Base-by-base conservation (phyloP, 306 rosid genomes). In the Fragaria ananassa region DNA sequence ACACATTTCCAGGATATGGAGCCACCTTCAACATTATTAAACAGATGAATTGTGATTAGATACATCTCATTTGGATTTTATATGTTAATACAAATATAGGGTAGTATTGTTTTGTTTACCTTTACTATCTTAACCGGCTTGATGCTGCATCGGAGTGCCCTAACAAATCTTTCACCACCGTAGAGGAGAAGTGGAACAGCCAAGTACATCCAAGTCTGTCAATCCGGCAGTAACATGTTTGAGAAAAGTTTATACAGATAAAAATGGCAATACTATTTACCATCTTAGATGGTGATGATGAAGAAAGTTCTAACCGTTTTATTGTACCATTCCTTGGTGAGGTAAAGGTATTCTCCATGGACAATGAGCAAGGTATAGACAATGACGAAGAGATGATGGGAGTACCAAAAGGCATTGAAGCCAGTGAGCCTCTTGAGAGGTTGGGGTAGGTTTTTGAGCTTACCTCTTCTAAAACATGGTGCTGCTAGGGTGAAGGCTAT, bases 331-430 rank as follows among this genome's bases (percentile, higher is more conserved):
- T 89, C 83, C 82, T 82, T 78, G 18, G 80, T 50, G 82, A 85
- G 74, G 87, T 82, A 89, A 63, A 89, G 87, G 71, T 84, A 75
- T 76, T 76, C 41, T 46, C 93, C 93, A 71, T 89, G 93, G 54
- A 89, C 77, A 77, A 89, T 75, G 74, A 89, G 80, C 71, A 86
- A 47, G 61, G 80, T 42, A 68, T 89, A 89, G 70, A 89, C 93
- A 80, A 87, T 37, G 71, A 89, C 47, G 81, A 89, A 89, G 72
- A 89, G 85, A 85, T 89, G 93, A 66, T 89, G 93, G 23, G 90
- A 87, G 75, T 89, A 89, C 93, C 93, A 89, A 75, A 89, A 89
- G 39, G 93, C 88, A 66, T 89, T 89, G 87, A 87, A 89, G 42
- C 93, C 93, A 14, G 91, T 85, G 44, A 89, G 83, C 68, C 78